Base-by-base conservation (phyloP, 192 early-diverging fungal species). In the Coemansia sp. region DNA sequence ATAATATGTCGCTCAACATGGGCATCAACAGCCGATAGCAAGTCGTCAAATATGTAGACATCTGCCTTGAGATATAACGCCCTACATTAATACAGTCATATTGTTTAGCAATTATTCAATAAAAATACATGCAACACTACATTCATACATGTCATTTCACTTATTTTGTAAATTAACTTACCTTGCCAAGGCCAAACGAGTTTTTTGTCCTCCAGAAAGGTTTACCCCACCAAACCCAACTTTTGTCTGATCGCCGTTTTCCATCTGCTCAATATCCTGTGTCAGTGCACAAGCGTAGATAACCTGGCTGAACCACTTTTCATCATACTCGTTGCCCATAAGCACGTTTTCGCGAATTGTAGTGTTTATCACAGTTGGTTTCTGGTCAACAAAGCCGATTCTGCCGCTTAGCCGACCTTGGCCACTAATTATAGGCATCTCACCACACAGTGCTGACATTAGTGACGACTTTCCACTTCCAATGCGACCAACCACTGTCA, bases 401-500 rank as follows among this genome's bases (percentile, higher is more conserved):
- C 72, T 66, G 1, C 93, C 93, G 38, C 86, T 74, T 5, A 95
- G 54, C 29, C 67, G 72, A 2, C 94, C 92, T 6, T 82, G 70
- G 3, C 93, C 93, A 22, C 61, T 61, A 3, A 80, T 52, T 60
- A 88, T 82, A 39, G 90, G 88, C 90, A 94, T 96, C 76, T 98
- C 95, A 8, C 91, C 84, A 62, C 93, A 91, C 5, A 93, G 67
- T 0, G 88, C 75, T 0, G 72, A 67, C 15, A 93, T 68, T 59
- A 93, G 76, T 48, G 83, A 85, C 25, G 76, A 79, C 55, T 91
- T 92, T 2, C 90, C 89, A 11, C 90, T 86, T 19, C 93, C 93
- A 17, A 91, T 86, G 0, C 93, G 77, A 5, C 94, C 93, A 25
- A 94, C 90, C 2, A 94, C 82, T 14, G 88, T 88, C 55, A 92